phyloP scores from a whole-genome alignment of 108 stramenopile species.

The Chaetoceros muelleri region DNA sequence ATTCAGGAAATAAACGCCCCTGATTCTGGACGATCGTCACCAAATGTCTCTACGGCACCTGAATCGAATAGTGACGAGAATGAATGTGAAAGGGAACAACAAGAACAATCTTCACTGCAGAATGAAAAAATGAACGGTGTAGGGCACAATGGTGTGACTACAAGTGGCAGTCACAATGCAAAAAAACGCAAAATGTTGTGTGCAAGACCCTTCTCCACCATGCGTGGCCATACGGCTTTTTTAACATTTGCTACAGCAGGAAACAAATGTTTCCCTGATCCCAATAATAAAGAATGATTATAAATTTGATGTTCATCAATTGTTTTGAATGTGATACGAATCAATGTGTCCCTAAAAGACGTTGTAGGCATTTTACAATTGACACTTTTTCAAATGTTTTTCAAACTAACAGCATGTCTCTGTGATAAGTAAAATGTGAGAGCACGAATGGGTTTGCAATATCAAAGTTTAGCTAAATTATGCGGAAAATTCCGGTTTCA shows the following conservation, averaged over 20 bases:
- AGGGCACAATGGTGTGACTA: no score
- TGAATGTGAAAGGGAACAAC: conserved; percentile 11
- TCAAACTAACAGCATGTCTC: no score
- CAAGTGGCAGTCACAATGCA: not conserved
- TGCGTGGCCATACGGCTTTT: conserved; percentile 96
- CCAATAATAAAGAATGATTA: conserved; percentile 5
- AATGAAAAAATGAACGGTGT: no score
- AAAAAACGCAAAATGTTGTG: conserved; percentile 44
- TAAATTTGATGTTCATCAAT: not conserved
- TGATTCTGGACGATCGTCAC: not conserved
- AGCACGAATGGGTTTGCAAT: no score
- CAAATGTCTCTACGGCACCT: not conserved
- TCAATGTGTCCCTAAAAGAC: no score
- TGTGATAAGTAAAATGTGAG: no score
- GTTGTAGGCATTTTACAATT: no score
- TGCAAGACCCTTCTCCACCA: conserved; percentile 63
- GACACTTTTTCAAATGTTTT: no score
- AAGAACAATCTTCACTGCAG: conserved; percentile 1
- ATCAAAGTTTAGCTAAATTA: no score
- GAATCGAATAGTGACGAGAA: not conserved
- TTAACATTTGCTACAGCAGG: conserved; percentile 89
- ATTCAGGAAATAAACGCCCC: conserved; percentile 8
- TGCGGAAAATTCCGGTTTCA: no score
- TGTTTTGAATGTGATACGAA: no score
- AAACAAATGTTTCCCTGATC: conserved; percentile 31